phyloP scores from a whole-genome alignment of 305 asterid species.

The Solanum hybrid region DNA sequence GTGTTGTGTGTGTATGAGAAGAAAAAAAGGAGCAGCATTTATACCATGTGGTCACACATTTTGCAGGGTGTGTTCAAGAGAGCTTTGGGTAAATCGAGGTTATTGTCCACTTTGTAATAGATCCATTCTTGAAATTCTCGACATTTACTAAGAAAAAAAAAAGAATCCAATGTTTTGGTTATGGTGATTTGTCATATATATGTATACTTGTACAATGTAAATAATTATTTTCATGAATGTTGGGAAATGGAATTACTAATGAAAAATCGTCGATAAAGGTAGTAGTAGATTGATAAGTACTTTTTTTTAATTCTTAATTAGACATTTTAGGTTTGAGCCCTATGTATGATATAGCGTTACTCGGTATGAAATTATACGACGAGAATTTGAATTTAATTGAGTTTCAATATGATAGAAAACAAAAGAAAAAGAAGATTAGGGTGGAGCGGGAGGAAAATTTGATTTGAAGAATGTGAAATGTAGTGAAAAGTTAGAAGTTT shows the following conservation, averaged over 20 bases:
- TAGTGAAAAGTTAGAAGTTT: background rate
- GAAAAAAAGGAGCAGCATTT: conserved; percentile 77
- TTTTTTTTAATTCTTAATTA: background rate
- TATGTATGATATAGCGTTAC: background rate
- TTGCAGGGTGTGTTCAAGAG: conserved; percentile 81
- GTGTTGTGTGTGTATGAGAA: conserved; percentile 95
- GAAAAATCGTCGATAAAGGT: background rate
- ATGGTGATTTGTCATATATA: background rate
- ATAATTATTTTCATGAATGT: background rate
- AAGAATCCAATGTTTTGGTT: background rate
- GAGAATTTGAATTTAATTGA: background rate
- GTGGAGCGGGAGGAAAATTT: background rate
- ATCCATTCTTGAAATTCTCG: conserved; percentile 59
- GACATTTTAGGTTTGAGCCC: background rate
- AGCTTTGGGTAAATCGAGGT: conserved; percentile 81
- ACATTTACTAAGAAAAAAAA: conserved; percentile 40
- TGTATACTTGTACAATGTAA: background rate
- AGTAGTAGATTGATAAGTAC: background rate
- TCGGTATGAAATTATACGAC: background rate
- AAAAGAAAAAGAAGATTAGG: background rate
- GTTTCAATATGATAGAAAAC: background rate
- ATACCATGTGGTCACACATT: conserved; percentile 95
- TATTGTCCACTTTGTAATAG: conserved; percentile 87
- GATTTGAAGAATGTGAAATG: background rate
- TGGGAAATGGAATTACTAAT: background rate